Evolutionary conservation across 1,139 yeast species (phyloP), one percentile per base, ranked within the genome.

Genomic region (Scheffersomyces quercinus): DNA sequence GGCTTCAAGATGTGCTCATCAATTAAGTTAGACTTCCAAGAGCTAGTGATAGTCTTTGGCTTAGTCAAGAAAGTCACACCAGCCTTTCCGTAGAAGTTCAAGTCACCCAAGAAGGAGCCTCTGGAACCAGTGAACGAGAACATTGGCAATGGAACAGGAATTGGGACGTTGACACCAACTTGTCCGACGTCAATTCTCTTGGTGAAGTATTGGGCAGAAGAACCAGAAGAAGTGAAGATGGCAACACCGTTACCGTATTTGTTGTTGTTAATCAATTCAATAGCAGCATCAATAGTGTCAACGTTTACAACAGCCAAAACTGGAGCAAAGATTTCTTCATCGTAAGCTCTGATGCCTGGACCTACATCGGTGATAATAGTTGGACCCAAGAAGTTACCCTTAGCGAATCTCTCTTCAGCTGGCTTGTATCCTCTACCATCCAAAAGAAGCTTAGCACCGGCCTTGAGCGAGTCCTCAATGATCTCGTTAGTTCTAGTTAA

Each of bases 121-220:
- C 85, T 84, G 62, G 82, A 82, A 30, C 93, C 93, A 24, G 91
- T 85, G 70, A 85, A 85, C 5, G 89, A 83, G 63, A 85, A 85
- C 88, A 85, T 83, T 49, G 93, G 91, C 60, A 85, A 70, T 46
- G 91, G 91, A 15, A 85, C 93, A n/a, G 91, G 93, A 52, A 85
- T 85, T 26, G 93, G 91, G 39, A 85, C 89, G 55, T 85, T 85
- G 56, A 85, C 77, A 48, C 93, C 93, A 44, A 85, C 87, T 66
- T 85, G 91, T 26, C 93, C 93, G 47, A 85, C 82, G 47, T 83
- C 87, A 48, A 85, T 80, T 54, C 81, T 77, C 68, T 80, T 82
- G 59, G 79, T 83, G 73, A 85, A 85, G 61, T 81, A 81, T 67
- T 83, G 85, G 2, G 88, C 85, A 16, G 81, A 73, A 20, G 86